Evolutionary conservation across 345 rosid species (phyloP).

Genomic region (Gossypium raimondii): DNA sequence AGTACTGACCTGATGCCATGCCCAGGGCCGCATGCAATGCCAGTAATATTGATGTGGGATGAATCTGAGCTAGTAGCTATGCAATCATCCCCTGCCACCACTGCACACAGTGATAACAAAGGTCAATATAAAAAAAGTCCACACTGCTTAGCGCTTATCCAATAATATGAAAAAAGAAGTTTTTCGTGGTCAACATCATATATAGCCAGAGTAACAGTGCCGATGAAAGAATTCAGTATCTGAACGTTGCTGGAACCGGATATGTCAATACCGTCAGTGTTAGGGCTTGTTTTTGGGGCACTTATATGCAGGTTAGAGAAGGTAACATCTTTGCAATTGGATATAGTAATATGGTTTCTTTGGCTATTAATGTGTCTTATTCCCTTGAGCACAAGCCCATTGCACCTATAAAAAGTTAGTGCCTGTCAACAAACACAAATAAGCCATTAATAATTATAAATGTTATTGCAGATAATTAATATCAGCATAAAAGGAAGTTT

Average conservation of each 20-base stretch:
- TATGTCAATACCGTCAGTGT: slow-evolving; percentile 38
- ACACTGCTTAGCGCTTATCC: background rate
- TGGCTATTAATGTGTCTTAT: slow-evolving; percentile 30
- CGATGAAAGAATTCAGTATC: slow-evolving; percentile 26
- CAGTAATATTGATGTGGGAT: slow-evolving; percentile 23
- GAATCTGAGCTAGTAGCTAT: slow-evolving; percentile 41
- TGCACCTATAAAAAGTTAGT: slow-evolving; percentile 31
- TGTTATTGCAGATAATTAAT: background rate
- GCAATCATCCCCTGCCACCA: slow-evolving; percentile 55
- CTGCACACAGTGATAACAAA: background rate
- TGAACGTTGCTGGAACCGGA: slow-evolving; percentile 27
- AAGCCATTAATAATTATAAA: background rate
- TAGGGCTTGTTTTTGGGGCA: slow-evolving; percentile 38
- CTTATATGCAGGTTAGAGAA: slow-evolving; percentile 27
- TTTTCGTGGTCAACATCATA: background rate
- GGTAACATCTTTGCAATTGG: slow-evolving; percentile 24
- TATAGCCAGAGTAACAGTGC: slow-evolving; percentile 27
- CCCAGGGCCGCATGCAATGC: slow-evolving; percentile 34
- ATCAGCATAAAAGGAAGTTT: background rate
- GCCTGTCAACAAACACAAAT: slow-evolving; percentile 22
- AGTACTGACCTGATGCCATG: slow-evolving; percentile 37
- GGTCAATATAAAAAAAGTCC: background rate
- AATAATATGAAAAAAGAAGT: background rate
- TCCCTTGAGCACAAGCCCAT: slow-evolving; percentile 28
- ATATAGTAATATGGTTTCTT: slow-evolving; percentile 32